These are phyloP conservation scores for Yarrowia bubula DNA, from an alignment of 805 yeast species.

Conservation along the genomic window DNA sequence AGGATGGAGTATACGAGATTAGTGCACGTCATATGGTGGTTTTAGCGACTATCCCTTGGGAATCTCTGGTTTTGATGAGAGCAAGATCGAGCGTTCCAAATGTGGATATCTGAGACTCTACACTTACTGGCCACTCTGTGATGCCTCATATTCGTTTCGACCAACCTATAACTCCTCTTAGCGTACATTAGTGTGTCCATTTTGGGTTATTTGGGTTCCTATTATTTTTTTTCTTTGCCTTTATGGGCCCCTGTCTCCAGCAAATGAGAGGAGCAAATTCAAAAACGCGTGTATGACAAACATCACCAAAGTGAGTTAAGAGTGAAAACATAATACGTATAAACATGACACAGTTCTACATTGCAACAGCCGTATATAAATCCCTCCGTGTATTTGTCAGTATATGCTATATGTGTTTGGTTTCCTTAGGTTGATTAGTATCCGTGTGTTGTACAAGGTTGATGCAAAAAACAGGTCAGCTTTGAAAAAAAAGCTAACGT, in stretches of 20 bases:
- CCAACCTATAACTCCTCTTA: background rate
- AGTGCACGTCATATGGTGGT: too few relatives aligned
- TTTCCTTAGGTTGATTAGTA: background rate
- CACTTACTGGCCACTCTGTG: too few relatives aligned
- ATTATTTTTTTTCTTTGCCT: too few relatives aligned
- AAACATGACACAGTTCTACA: too few relatives aligned
- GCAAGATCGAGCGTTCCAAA: too few relatives aligned
- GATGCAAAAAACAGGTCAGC: too few relatives aligned
- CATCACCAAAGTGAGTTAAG: background rate
- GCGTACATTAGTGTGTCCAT: background rate
- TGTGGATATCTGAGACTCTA: too few relatives aligned
- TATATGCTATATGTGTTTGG: background rate
- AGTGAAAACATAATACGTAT: too few relatives aligned
- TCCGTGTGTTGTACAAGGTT: background rate
- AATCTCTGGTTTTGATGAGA: too few relatives aligned
- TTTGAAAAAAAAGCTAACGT: too few relatives aligned
- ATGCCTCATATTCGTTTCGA: too few relatives aligned
- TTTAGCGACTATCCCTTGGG: too few relatives aligned
- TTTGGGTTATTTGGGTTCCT: background rate
- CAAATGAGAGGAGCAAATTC: background rate
- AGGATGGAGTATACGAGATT: background rate
- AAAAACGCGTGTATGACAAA: background rate
- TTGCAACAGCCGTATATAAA: background rate
- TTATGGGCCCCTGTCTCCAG: background rate
- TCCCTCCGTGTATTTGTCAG: background rate